Evolutionary conservation across 257 asterid species (phyloP), one percentile per base, ranked within the genome.

Genomic region (Handroanthus guayacan): DNA sequence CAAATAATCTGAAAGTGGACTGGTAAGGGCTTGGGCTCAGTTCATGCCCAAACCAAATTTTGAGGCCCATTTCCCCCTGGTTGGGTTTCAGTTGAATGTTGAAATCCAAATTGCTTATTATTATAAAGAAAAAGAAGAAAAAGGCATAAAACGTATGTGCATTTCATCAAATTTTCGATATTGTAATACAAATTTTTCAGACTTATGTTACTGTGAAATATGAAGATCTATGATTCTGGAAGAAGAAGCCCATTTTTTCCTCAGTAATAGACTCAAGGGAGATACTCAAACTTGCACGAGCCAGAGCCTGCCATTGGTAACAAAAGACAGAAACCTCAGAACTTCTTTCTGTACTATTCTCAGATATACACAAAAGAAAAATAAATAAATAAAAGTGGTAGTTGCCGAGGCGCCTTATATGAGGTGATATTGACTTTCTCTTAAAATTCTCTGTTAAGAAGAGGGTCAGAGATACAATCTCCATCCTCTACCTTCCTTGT

Each of bases 271-370:
- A 44, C 25, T 78, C 91, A 86, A 36, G 91, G 91, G 18, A 82
- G 75, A 66, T 47, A n/a, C 67, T 88, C 92, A 78, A 87, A 91
- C 80, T 83, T 91, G 96, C 97, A 93, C 64, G 90, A 76, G 66
- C 61, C 88, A 44, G 88, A 90, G 63, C 98, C 98, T 91, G 96
- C 39, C 78, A 81, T 81, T 66, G 52, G 43, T 50, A 75, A 69
- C 69, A 34, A 37, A 70, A 55, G 11, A 14, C 73, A 25, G 9
- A 12, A 41, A 57, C 31, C 9, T 55, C 74, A 77, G 78, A 38
- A 57, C 17, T 39, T 25, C 16, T 54, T 54, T 66, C 8, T 31
- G 71, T 16, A 9, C 7, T 64, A 38, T 64, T 25, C 34, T 7
- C 63, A 57, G 11, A 41, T 41, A 17, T 4, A 12, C 31, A 25